These are phyloP conservation scores for Umbelopsis vinacea DNA, from an alignment of 192 early-diverging fungal species.

Conservation along the genomic window DNA sequence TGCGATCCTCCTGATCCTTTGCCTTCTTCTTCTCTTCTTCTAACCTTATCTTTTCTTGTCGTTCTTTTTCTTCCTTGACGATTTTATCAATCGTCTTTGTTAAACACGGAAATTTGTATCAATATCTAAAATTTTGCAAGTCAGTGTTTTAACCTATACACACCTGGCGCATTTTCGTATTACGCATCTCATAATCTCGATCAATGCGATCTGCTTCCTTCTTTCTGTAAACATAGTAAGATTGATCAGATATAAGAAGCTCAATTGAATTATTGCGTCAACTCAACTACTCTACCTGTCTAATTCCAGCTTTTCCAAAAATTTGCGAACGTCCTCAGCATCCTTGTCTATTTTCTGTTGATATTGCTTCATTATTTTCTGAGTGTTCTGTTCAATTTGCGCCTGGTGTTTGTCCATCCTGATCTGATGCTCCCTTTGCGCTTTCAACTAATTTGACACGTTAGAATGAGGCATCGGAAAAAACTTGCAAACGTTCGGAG, in stretches of 20 bases:
- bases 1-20: constrained; percentile 18
- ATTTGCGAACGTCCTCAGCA: constrained; percentile 1
- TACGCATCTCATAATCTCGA: neutral
- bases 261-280: neutral
- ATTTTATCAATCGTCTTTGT: constrained; percentile 1
- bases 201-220: constrained; percentile 10
- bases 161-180: neutral
- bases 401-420: neutral
- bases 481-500: too few relatives aligned
- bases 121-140: neutral
- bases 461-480: neutral
- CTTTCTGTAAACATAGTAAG: neutral
- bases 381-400: neutral
- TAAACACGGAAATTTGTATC: neutral
- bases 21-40: constrained; percentile 31
- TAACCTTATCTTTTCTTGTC: neutral
- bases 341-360: constrained; percentile 1
- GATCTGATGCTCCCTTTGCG: constrained; percentile 4
- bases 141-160: neutral
- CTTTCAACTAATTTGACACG: neutral
- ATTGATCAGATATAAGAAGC: neutral
- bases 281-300: neutral
- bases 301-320: constrained; percentile 12
- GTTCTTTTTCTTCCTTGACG: constrained; percentile 15
- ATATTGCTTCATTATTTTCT: neutral